phyloP scores from a whole-genome alignment of 768 basidiomycete genomes.

The Hydnomerulius pinastri region DNA sequence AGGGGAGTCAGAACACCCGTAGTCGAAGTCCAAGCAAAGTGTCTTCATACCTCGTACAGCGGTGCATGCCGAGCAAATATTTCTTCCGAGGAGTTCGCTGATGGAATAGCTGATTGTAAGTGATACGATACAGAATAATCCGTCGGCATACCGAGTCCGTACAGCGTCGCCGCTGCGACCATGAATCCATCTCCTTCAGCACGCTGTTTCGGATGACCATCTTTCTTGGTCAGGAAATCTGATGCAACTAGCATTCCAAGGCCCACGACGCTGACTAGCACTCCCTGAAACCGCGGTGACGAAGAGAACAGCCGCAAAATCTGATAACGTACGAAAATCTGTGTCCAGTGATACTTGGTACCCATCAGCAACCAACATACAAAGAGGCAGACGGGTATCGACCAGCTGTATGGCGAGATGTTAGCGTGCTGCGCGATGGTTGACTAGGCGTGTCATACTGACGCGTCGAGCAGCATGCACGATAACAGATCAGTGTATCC shows the following conservation, averaged over 20 bases:
- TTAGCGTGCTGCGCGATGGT: not conserved
- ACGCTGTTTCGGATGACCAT: slow-evolving; percentile 57
- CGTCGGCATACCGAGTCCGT: slow-evolving; percentile 63
- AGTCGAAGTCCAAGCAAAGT: not conserved
- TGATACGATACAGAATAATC: slow-evolving; percentile 10
- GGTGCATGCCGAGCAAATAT: slow-evolving; percentile 74
- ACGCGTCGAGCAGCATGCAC: slow-evolving; percentile 84
- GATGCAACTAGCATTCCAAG: slow-evolving; percentile 74
- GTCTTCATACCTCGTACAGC: slow-evolving; percentile 58
- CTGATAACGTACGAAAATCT: slow-evolving; percentile 50
- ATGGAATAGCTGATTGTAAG: not conserved
- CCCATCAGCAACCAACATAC: slow-evolving; percentile 76
- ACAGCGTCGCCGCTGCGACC: slow-evolving; percentile 77
- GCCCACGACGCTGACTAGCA: slow-evolving; percentile 65
- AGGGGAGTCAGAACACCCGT: not conserved
- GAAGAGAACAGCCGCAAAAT: slow-evolving; percentile 14
- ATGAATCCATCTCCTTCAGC: slow-evolving; percentile 82
- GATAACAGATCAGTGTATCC: slow-evolving; percentile 80
- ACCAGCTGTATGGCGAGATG: slow-evolving; percentile 51
- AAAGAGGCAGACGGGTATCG: slow-evolving; percentile 79
- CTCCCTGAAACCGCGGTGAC: slow-evolving; percentile 45
- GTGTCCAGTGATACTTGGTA: slow-evolving; percentile 73
- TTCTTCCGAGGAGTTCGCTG: slow-evolving; percentile 84
- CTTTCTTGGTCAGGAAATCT: slow-evolving; percentile 69
- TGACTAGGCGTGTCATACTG: slow-evolving; percentile 19